Evolutionary conservation across 1,284 basidiomycete species (phyloP).

Genomic region (Schizopora paradoxa): DNA sequence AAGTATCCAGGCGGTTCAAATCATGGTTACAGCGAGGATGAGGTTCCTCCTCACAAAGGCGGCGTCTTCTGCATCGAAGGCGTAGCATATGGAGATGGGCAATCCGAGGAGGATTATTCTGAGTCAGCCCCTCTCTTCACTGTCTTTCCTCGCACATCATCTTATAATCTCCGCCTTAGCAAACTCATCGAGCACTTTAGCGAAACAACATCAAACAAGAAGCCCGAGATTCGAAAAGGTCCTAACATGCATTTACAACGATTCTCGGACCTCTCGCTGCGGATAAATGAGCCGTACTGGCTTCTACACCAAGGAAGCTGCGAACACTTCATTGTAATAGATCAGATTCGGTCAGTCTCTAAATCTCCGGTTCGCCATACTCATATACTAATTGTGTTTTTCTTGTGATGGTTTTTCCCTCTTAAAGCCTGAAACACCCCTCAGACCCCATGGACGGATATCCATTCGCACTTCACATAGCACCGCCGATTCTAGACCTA

Average conservation of each 20-base stretch:
- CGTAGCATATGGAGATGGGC: slow-evolving; percentile 50
- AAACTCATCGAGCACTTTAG: slow-evolving; percentile 45
- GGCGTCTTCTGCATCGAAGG: slow-evolving; percentile 58
- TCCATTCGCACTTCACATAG: slow-evolving; percentile 60
- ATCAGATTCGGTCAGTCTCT: slow-evolving; percentile 64
- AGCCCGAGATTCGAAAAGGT: slow-evolving; percentile 33
- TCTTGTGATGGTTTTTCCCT: too few species aligned
- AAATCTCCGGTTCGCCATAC: too few species aligned
- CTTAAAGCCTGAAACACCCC: slow-evolving; percentile 49
- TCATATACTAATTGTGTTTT: background rate
- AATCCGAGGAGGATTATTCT: slow-evolving; percentile 46
- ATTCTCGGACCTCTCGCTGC: slow-evolving; percentile 49
- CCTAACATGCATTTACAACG: slow-evolving; percentile 41
- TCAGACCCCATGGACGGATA: slow-evolving; percentile 52
- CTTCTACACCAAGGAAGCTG: slow-evolving; percentile 74
- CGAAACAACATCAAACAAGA: slow-evolving; percentile 24
- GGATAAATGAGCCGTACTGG: slow-evolving; percentile 74
- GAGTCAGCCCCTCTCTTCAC: slow-evolving; percentile 39
- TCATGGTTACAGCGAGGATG: slow-evolving; percentile 30
- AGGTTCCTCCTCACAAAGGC: slow-evolving; percentile 23
- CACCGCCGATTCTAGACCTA: slow-evolving; percentile 52
- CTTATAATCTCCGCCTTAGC: slow-evolving; percentile 31
- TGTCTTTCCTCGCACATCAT: slow-evolving; percentile 1
- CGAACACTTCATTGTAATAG: slow-evolving; percentile 71
- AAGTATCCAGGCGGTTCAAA: slow-evolving; percentile 30